Percentiles rank a stretch among this genome's conserved stretches.
These are phyloP conservation scores for Saururus chinensis DNA, from an alignment of 164 flowering plant species.

Conservation along the genomic window DNA sequence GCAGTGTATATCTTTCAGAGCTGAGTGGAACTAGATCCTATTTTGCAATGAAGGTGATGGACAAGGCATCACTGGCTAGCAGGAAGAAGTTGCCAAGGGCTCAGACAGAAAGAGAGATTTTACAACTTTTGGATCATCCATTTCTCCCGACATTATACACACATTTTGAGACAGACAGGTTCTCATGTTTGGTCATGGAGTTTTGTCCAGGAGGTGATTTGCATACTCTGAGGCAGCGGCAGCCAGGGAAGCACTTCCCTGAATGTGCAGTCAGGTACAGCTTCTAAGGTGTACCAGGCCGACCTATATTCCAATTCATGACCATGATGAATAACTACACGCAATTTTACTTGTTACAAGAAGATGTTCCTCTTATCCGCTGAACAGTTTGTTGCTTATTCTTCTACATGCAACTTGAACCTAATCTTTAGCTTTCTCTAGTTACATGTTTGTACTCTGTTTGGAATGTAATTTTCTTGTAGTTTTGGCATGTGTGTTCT, in stretches of 20 bases:
- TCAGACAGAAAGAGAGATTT: slow-evolving; percentile 60
- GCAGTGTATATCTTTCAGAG: slow-evolving; percentile 47
- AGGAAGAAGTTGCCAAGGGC: slow-evolving; percentile 72
- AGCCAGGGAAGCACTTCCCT: slow-evolving; percentile 49
- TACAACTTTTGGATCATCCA: slow-evolving; percentile 68
- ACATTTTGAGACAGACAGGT: slow-evolving; percentile 45
- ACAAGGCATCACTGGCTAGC: slow-evolving; percentile 55
- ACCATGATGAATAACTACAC: not conserved
- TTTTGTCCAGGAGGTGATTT: slow-evolving; percentile 90
- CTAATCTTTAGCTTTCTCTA: too few relatives aligned
- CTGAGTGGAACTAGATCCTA: slow-evolving; percentile 30
- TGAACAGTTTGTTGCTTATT: too few relatives aligned
- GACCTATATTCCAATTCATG: not conserved
- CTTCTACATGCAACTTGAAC: too few relatives aligned
- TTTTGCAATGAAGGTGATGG: slow-evolving; percentile 85
- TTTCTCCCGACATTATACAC: slow-evolving; percentile 68
- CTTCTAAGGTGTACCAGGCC: not conserved
- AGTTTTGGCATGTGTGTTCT: too few relatives aligned
- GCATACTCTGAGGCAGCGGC: slow-evolving; percentile 72
- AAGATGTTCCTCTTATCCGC: too few relatives aligned
- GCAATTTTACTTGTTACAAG: not conserved
- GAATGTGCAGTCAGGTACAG: slow-evolving; percentile 70
- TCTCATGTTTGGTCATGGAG: slow-evolving; percentile 69
- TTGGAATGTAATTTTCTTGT: too few relatives aligned
- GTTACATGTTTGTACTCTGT: too few relatives aligned